Evolutionary conservation across 2,329 filamentous ascomycete genomes (phyloP).

Genomic region (Atkinsonella hypoxylon): DNA sequence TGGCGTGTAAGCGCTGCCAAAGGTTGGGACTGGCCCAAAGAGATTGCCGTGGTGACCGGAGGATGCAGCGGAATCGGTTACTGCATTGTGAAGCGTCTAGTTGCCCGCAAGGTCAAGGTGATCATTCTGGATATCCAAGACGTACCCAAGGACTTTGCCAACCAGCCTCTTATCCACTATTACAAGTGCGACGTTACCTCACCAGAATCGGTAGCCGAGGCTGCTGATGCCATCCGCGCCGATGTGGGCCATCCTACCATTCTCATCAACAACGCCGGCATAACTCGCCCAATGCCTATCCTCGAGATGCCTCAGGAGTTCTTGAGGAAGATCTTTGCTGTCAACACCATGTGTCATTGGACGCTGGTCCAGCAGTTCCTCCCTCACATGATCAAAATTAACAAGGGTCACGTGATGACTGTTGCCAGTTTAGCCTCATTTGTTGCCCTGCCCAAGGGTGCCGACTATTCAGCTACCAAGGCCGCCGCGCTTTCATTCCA

Average conservation of each 20-base stretch:
- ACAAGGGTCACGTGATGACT: constrained; percentile 63
- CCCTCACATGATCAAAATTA: constrained; percentile 45
- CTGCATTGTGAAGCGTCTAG: constrained; percentile 21
- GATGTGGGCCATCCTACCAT: constrained; percentile 51
- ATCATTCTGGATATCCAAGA: constrained; percentile 52
- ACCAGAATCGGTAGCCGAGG: constrained; percentile 30
- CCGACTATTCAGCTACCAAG: constrained; percentile 56
- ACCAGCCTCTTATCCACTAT: constrained; percentile 14
- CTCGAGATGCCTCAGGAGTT: constrained; percentile 42
- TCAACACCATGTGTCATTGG: constrained; percentile 57
- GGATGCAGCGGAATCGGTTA: constrained; percentile 31
- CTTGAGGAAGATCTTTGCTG: constrained; percentile 52
- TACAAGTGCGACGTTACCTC: constrained; percentile 29
- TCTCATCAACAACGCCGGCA: constrained; percentile 60
- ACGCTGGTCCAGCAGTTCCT: constrained; percentile 53
- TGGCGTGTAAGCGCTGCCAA: constrained; percentile 13
- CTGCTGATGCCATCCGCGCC: constrained; percentile 24
- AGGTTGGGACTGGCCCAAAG: constrained; percentile 25
- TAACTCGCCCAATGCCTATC: constrained; percentile 46
- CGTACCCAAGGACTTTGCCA: constrained; percentile 15
- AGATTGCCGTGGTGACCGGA: constrained; percentile 32
- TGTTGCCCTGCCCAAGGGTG: constrained; percentile 44
- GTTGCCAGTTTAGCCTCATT: constrained; percentile 56
- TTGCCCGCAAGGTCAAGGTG: constrained; percentile 41
- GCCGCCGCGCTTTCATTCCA: constrained; percentile 55